These are phyloP conservation scores for Edaphochlamys debaryana DNA, from an alignment of 139 green algal species.

Conservation along the genomic window DNA sequence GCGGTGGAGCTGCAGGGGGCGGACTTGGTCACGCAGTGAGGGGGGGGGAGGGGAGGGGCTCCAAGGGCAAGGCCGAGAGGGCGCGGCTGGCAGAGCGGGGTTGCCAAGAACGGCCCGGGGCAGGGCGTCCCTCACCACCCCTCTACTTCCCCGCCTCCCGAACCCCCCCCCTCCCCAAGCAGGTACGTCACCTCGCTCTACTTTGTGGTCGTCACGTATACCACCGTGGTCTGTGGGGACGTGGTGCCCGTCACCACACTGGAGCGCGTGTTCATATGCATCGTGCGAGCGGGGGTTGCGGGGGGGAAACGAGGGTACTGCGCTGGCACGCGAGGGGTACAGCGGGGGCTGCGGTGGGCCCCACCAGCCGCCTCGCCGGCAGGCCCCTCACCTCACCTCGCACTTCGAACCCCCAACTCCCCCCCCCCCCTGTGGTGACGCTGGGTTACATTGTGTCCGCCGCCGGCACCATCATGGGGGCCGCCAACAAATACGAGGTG, in stretches of 20 bases:
- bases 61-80: too few species aligned
- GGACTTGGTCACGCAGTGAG: not conserved
- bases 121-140: not conserved
- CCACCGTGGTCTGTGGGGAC: constrained; percentile 25
- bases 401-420: not conserved
- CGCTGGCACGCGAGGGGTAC: not conserved
- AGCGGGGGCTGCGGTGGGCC: too few species aligned
- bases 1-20: not conserved
- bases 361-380: too few species aligned
- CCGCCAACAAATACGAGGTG: constrained; percentile 34
- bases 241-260: constrained; percentile 4
- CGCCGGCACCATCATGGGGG: constrained; percentile 24
- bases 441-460: constrained; percentile 31
- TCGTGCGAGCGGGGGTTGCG: not conserved
- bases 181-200: constrained; percentile 34
- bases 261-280: not conserved
- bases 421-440: not conserved
- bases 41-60: not conserved
- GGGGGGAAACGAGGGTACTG: too few species aligned
- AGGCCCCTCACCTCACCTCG: not conserved
- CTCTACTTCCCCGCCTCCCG: not conserved
- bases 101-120: not conserved
- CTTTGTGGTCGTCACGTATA: constrained; percentile 30
- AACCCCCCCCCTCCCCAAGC: not conserved
- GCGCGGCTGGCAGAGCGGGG: too few species aligned